Evolutionary conservation across 192 early-diverging fungal genomes (phyloP).

Genomic region (Helicostylum pulchrum): DNA sequence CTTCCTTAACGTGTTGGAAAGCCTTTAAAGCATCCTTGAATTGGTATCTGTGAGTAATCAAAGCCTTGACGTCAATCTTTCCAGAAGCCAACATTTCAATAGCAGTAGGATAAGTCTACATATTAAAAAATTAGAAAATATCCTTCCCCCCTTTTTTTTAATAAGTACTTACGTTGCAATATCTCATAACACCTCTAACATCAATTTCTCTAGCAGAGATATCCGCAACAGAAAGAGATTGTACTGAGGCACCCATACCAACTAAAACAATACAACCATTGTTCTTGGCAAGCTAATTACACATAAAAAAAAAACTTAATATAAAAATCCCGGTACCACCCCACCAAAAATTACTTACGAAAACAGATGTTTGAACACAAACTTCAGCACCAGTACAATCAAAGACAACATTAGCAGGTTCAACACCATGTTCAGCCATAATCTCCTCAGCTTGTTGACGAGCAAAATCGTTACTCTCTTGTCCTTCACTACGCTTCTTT

Average conservation of each 20-base stretch:
- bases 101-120: slow-evolving; percentile 31
- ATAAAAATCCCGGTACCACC: not conserved
- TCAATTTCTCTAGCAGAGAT: slow-evolving; percentile 37
- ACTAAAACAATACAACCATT: slow-evolving; percentile 40
- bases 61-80: slow-evolving; percentile 36
- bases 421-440: slow-evolving; percentile 21
- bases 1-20: slow-evolving; percentile 38
- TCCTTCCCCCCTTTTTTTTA: not conserved
- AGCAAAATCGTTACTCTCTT: slow-evolving; percentile 36
- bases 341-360: slow-evolving; percentile 19
- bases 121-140: not conserved
- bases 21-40: slow-evolving; percentile 38
- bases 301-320: not conserved
- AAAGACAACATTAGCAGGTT: slow-evolving; percentile 37
- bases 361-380: slow-evolving; percentile 39
- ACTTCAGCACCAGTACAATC: slow-evolving; percentile 44
- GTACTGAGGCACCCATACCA: slow-evolving; percentile 40
- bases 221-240: slow-evolving; percentile 34
- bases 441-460: slow-evolving; percentile 6
- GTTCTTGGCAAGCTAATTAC: slow-evolving; percentile 31
- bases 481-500: slow-evolving; percentile 11
- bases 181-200: slow-evolving; percentile 40
- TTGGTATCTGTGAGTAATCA: slow-evolving; percentile 40
- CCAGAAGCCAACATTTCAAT: slow-evolving; percentile 37
- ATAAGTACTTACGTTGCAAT: slow-evolving; percentile 32